Evolutionary conservation across 202 grass and related monocot species (phyloP).

Genomic region (Musa balbisiana): DNA sequence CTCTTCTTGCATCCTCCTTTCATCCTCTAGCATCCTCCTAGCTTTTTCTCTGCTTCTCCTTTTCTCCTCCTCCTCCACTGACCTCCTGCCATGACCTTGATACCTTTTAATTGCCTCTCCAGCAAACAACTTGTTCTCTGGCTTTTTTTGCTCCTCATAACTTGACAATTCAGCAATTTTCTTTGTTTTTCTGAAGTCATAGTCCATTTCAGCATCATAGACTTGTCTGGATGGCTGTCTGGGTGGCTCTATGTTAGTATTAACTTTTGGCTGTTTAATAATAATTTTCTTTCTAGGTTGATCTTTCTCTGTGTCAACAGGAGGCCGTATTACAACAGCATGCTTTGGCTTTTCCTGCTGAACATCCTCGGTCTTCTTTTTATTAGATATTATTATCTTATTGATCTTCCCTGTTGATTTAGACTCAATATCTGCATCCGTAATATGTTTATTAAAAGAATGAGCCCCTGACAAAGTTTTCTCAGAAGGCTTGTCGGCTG

Average conservation of each 20-base stretch:
- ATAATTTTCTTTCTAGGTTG: conserved; percentile 73
- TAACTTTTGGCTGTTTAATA: conserved; percentile 78
- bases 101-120: conserved; percentile 47
- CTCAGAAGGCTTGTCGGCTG: conserved; percentile 63
- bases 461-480: conserved; percentile 49
- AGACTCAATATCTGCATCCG: conserved; percentile 35
- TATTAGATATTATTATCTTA: conserved; percentile 88
- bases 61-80: conserved; percentile 34
- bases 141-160: conserved; percentile 44
- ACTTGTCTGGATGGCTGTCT: conserved; percentile 13
- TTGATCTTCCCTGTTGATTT: conserved; percentile 63
- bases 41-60: conserved; percentile 36
- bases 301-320: conserved; percentile 56
- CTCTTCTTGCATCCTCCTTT: conserved; percentile 38
- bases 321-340: conserved; percentile 68
- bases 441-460: conserved; percentile 49
- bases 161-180: conserved; percentile 70
- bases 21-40: conserved; percentile 53
- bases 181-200: conserved; percentile 65
- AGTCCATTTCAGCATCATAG: conserved; percentile 31
- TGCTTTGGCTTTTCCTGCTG: conserved; percentile 63
- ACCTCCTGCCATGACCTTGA: conserved; percentile 33
- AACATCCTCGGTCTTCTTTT: conserved; percentile 47
- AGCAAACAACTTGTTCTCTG: conserved; percentile 41
- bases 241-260: conserved; percentile 27